Base-by-base conservation (phyloP, 345 rosid genomes). In the Pugionium cornutum region DNA sequence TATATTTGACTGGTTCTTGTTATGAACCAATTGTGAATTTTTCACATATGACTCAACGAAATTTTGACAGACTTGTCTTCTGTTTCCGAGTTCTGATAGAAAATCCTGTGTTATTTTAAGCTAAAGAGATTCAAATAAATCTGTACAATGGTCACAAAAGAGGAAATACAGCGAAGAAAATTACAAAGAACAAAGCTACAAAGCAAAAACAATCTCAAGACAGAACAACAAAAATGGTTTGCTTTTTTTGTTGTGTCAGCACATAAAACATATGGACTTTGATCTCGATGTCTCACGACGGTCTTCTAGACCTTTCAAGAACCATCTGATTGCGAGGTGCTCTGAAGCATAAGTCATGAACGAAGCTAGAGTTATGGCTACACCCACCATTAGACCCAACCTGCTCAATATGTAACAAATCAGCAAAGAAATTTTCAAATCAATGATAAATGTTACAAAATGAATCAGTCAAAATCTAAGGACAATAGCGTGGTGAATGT, bases 341-440 rank as follows among this genome's bases (percentile, higher is more conserved):
- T 88, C 97, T 2, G 96, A 67, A 25, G 90, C 94, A 62, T 92
- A 88, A 60, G 97, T 82, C 95, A 92, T 86, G 83, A 82, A 86
- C 67, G 95, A 83, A 64, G 89, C 89, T 68, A 92, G 68, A 64
- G 84, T 48, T 32, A 92, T 67, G 66, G 87, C 94, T 73, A 90
- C 92, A 3, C 62, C 87, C 41, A 83, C 95, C 94, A 92, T 91
- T 73, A 85, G 62, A 39, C 92, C 96, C 70, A 92, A 73, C 83
- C 97, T 89, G 90, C 52, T 59, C 64, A 51, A 49, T 44, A 8
- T 28, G 6, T 42, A 67, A 33, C 25, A 41, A 58, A 27, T 7
- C 50, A 70, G 25, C 4, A 44, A 62, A 55, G 29, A 37, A 4
- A 52, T 39, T 53, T 33, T 18, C 18, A 18, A 59, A 34, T 49